phyloP scores from a whole-genome alignment of 208 protist genomes.

The Balamuthia mandrillaris region DNA sequence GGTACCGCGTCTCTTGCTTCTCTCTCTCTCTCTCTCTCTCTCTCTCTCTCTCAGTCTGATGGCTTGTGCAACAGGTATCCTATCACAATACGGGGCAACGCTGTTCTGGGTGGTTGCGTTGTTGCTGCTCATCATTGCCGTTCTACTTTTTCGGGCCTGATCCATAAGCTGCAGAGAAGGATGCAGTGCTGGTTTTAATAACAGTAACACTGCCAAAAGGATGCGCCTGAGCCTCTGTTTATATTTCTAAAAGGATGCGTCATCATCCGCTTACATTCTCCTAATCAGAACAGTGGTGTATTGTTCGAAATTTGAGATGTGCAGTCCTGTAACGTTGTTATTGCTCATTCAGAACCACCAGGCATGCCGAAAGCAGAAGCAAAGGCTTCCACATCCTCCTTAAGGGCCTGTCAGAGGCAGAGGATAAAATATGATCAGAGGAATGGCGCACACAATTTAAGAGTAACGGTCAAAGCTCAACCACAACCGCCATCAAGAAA shows the following conservation, averaged over 20 bases:
- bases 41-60: neutral
- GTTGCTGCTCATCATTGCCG: neutral
- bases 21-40: neutral
- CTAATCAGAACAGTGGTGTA: neutral
- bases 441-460: too few relatives aligned
- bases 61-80: too few relatives aligned
- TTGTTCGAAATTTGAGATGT: neutral
- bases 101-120: neutral
- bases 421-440: constrained; percentile 17
- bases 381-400: constrained; percentile 79
- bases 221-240: neutral
- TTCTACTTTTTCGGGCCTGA: neutral
- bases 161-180: neutral
- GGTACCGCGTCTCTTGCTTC: neutral
- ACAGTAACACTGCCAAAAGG: neutral
- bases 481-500: neutral
- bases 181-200: neutral
- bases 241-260: neutral
- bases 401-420: constrained; percentile 52
- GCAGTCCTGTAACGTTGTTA: neutral
- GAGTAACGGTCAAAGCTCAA: too few relatives aligned
- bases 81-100: neutral
- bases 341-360: constrained; percentile 32
- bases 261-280: neutral
- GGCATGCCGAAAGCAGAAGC: constrained; percentile 82